Percentiles rank a stretch among this genome's conserved stretches.
phyloP scores from a whole-genome alignment of 257 asterid species.

The Anisodus acutangulus region DNA sequence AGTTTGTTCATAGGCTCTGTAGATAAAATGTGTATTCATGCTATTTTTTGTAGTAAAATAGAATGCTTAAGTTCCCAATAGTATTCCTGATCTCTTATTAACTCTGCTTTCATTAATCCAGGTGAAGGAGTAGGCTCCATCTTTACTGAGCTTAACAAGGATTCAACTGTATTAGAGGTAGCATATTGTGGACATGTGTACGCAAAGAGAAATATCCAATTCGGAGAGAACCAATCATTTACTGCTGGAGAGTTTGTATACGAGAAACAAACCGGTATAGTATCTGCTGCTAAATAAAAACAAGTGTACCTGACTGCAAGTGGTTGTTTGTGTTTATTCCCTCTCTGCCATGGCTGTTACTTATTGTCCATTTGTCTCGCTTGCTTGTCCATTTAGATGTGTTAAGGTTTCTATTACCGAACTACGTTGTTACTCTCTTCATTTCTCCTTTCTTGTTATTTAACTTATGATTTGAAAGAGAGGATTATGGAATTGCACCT shows the following conservation, averaged over 20 bases:
- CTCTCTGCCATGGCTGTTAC: not conserved
- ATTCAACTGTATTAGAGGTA: conserved; percentile 52
- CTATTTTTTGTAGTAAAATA: not conserved
- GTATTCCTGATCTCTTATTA: not conserved
- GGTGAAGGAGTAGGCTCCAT: conserved; percentile 89
- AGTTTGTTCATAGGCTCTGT: not conserved
- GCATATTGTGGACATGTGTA: conserved; percentile 71
- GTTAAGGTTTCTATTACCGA: not conserved
- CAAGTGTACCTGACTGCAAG: not conserved
- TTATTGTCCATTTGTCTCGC: not conserved
- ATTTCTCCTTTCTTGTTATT: not conserved
- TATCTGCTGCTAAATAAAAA: conserved; percentile 26
- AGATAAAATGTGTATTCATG: not conserved
- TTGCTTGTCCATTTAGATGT: conserved; percentile 11
- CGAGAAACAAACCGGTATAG: conserved; percentile 48
- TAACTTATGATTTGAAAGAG: conserved; percentile 17
- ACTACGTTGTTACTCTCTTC: not conserved
- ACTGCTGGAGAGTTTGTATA: conserved; percentile 54
- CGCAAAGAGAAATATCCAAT: conserved; percentile 47
- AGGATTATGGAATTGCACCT: not conserved
- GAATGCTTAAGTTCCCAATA: not conserved
- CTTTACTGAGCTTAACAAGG: conserved; percentile 45
- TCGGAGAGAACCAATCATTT: conserved; percentile 44
- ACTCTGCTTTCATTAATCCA: conserved; percentile 33
- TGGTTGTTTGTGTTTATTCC: not conserved